Conservation (phyloP, 176 grass and related monocot genomes). For the Cenchrus purpureus region DNA sequence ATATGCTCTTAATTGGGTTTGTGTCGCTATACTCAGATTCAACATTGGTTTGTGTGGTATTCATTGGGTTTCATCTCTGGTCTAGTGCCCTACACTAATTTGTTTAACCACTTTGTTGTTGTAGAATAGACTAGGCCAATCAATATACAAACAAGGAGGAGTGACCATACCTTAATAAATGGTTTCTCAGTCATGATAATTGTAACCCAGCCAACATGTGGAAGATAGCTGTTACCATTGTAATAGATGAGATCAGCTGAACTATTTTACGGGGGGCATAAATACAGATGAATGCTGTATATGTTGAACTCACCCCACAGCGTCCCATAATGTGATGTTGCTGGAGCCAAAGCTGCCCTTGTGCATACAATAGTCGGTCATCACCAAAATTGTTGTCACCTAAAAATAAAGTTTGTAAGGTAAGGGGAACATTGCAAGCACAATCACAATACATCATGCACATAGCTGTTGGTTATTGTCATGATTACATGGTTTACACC, state of each 20-base stretch:
- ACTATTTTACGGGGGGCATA: background rate
- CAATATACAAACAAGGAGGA: slow-evolving; percentile 13
- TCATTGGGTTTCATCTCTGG: background rate
- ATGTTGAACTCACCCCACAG: slow-evolving; percentile 64
- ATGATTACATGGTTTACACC: background rate
- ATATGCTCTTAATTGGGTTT: background rate
- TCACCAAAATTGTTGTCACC: slow-evolving; percentile 87
- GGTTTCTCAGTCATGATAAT: slow-evolving; percentile 90
- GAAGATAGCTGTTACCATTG: slow-evolving; percentile 61
- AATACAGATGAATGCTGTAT: slow-evolving; percentile 1
- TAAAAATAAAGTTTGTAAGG: slow-evolving; percentile 35
- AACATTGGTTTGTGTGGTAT: background rate
- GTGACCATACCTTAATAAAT: slow-evolving; percentile 66
- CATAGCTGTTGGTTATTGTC: background rate
- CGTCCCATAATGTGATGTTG: slow-evolving; percentile 83
- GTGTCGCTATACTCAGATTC: background rate
- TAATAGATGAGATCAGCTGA: slow-evolving; percentile 6
- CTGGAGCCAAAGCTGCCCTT: slow-evolving; percentile 93
- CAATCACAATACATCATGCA: background rate
- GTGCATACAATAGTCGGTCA: slow-evolving; percentile 78
- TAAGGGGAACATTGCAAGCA: background rate
- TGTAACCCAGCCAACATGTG: slow-evolving; percentile 81
- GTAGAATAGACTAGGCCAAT: background rate
- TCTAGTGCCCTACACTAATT: background rate
- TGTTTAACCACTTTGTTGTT: background rate